Percentiles rank a stretch among this genome's conserved stretches.
These are phyloP conservation scores for Ophidiomyces ophidiicola DNA, from an alignment of 2,329 filamentous ascomycete species.

Conservation along the genomic window DNA sequence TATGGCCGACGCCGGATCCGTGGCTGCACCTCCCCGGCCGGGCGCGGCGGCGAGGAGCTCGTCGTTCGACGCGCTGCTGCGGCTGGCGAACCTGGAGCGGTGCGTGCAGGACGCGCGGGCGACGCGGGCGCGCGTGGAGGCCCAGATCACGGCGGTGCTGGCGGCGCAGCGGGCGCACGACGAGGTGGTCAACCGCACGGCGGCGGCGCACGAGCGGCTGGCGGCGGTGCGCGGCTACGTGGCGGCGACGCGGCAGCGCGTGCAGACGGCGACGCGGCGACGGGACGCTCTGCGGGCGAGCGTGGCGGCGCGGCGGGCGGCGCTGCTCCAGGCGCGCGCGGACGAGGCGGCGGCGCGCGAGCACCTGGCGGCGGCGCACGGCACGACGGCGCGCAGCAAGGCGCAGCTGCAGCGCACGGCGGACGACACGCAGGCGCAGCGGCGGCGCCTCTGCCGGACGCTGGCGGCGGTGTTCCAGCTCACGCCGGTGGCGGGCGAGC, in stretches of 20 bases:
- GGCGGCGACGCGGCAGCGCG: slow-evolving; percentile 50
- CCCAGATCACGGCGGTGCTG: slow-evolving; percentile 56
- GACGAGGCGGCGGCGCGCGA: slow-evolving; percentile 47
- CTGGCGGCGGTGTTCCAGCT: slow-evolving; percentile 71
- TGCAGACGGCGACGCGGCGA: slow-evolving; percentile 50
- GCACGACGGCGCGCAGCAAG: slow-evolving; percentile 47
- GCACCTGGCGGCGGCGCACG: slow-evolving; percentile 50
- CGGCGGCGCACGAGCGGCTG: slow-evolving; percentile 31
- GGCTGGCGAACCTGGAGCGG: slow-evolving; percentile 73
- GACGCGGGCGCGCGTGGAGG: slow-evolving; percentile 59
- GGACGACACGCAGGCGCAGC: slow-evolving; percentile 67
- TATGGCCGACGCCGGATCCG: slow-evolving; percentile 33
- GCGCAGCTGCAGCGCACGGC: slow-evolving; percentile 44
- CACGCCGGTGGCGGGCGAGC: slow-evolving; percentile 48
- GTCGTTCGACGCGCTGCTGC: slow-evolving; percentile 79
- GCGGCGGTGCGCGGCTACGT: slow-evolving; percentile 41
- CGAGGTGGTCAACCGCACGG: slow-evolving; percentile 24
- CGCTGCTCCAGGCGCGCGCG: slow-evolving; percentile 53
- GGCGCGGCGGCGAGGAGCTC: slow-evolving; percentile 19
- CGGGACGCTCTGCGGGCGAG: slow-evolving; percentile 57
- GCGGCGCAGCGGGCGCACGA: slow-evolving; percentile 27
- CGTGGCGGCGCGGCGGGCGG: slow-evolving; percentile 51
- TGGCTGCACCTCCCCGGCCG: slow-evolving; percentile 13
- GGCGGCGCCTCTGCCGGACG: slow-evolving; percentile 77
- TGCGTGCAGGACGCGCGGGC: slow-evolving; percentile 81